phyloP scores from a whole-genome alignment of 2,329 filamentous ascomycete genomes.

The Penicillium freii region DNA sequence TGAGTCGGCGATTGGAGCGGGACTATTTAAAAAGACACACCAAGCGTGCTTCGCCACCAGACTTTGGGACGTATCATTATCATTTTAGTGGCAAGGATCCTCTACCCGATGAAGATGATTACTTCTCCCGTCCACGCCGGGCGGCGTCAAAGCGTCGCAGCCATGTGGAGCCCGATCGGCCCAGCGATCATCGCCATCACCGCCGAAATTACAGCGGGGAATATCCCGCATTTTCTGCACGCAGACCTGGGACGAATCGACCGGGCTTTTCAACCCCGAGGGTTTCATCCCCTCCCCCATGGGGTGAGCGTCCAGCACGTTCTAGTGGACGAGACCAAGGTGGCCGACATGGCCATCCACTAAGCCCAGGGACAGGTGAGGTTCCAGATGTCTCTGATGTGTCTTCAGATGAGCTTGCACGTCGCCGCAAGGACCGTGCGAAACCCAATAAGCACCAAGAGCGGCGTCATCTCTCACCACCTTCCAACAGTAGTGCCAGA shows the following conservation, averaged over 20 bases:
- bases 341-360: conserved; percentile 16
- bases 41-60: conserved; percentile 34
- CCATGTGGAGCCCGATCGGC: conserved; percentile 21
- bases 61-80: conserved; percentile 27
- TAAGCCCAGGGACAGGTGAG: conserved; percentile 22
- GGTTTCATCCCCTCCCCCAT: conserved; percentile 29
- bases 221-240: conserved; percentile 15
- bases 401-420: conserved; percentile 30
- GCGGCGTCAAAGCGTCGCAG: conserved; percentile 17
- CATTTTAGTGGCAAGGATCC: conserved; percentile 36
- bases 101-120: conserved; percentile 26
- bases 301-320: conserved; percentile 17
- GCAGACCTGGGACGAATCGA: conserved; percentile 16
- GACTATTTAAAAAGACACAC: conserved; percentile 52
- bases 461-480: conserved; percentile 31
- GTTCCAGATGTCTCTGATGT: conserved; percentile 27
- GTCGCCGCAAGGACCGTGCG: conserved; percentile 8
- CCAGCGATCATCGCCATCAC: conserved; percentile 21
- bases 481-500: conserved; percentile 24
- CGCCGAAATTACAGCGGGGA: conserved; percentile 27
- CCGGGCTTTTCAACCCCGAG: conserved; percentile 25
- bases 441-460: conserved; percentile 16
- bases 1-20: conserved; percentile 66
- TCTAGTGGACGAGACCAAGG: conserved; percentile 25
- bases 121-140: conserved; percentile 17